Base-by-base conservation (phyloP, 805 yeast species). In the Debaryomyces hansenii region DNA sequence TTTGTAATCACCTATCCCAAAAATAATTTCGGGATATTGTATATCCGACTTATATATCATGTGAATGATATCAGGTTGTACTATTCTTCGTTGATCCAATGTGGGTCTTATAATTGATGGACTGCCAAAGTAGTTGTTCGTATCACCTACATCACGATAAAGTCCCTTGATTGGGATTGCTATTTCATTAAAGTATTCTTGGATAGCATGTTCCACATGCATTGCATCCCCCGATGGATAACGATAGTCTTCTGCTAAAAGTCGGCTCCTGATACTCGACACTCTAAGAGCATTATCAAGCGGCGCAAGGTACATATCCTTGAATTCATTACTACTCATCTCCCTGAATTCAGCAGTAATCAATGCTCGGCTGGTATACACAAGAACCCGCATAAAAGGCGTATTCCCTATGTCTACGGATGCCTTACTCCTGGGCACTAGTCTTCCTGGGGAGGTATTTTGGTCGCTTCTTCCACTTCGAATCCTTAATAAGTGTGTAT, bases 1-100 rank as follows among this genome's bases (percentile, higher is more conserved):
- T 40, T 40, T 32, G 14, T 29, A 40, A 32, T 40, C 37, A 31
- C 42, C 42, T 40, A 40, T 8, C 6, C 27, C 42, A n/a, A 40
- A 29, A 32, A 35, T 16, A 21, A 16, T 11, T 11, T 40, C 42
- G 15, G 42, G 42, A 31, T 9, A 9, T 18, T 16, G 37, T 7
- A 20, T 12, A 40, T 40, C n/a, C 20, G 37, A 34, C 4, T 14
- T 34, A 11, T 34, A 3, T 34, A 34, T 16, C 10, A 28, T 28
- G 4, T 14, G 20, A 34, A 34, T 14, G 15, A 29, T 6, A 6
- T 9, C 20, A 18, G 32, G 32, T 4, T 28, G 10, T 10, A 28
- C 32, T 28, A 28, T 12, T 28, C 10, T 28, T 28, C 32, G 10
- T 28, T 28, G 12, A 28, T 28, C 12, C 32, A 28, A 28, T 28